Evolutionary conservation across 2,329 filamentous ascomycete genomes (phyloP).

Genomic region (Ceratocystis colombiana): DNA sequence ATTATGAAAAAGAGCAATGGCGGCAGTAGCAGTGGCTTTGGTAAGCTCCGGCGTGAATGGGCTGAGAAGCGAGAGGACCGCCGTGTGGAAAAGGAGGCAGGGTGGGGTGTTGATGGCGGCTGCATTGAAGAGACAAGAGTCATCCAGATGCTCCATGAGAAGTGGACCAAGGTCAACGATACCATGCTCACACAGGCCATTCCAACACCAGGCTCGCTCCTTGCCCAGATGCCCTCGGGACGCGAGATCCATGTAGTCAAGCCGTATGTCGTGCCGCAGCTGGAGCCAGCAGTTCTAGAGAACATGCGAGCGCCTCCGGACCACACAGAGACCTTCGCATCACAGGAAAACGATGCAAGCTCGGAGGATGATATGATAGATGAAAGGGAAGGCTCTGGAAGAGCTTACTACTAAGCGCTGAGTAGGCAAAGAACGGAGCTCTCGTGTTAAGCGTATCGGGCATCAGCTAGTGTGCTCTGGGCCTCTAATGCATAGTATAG

Average conservation of each 20-base stretch:
- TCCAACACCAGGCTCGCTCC: constrained; percentile 58
- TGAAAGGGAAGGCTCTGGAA: constrained; percentile 31
- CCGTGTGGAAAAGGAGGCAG: constrained; percentile 60
- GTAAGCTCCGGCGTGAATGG: constrained; percentile 62
- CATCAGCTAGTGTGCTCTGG: too few relatives aligned
- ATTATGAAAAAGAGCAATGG: constrained; percentile 40
- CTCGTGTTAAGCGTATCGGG: neutral
- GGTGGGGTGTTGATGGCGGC: constrained; percentile 77
- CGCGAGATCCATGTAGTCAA: constrained; percentile 71
- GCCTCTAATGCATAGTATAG: neutral
- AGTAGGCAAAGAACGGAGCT: neutral
- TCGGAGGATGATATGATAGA: constrained; percentile 39
- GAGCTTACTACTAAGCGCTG: constrained; percentile 26
- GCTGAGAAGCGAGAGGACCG: constrained; percentile 69
- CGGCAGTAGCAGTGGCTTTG: constrained; percentile 41
- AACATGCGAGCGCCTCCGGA: constrained; percentile 38
- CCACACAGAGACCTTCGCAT: constrained; percentile 34
- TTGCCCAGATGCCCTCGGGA: constrained; percentile 75
- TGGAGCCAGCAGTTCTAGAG: constrained; percentile 57
- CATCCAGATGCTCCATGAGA: constrained; percentile 73
- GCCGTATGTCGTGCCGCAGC: constrained; percentile 52
- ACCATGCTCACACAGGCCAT: constrained; percentile 74
- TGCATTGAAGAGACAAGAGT: constrained; percentile 75
- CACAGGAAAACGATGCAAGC: constrained; percentile 35
- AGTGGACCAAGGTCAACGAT: constrained; percentile 90